Conservation (phyloP, 495 filamentous ascomycete species). For the Talaromyces wortmannii region DNA sequence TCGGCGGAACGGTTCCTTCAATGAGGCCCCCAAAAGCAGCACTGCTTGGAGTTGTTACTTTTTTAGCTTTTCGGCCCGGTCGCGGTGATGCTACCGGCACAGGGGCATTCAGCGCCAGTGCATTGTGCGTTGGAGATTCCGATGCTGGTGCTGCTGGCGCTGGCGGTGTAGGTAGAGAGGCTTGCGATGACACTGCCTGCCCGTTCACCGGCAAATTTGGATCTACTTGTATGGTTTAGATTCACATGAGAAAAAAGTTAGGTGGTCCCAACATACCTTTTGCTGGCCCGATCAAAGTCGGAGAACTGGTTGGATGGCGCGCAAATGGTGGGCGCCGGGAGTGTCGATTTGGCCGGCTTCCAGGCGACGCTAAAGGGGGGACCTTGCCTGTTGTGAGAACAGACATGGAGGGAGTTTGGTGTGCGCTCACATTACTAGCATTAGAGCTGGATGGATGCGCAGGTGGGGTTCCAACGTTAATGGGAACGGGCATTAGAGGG, state of each 20-base stretch:
- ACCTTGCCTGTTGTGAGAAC: conserved; percentile 74
- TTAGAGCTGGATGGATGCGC: conserved; percentile 24
- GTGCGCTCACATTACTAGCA: conserved; percentile 15
- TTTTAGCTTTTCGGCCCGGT: conserved; percentile 38
- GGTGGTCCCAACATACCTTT: conserved; percentile 18
- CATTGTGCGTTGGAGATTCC: conserved; percentile 29
- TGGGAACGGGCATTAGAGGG: conserved; percentile 64
- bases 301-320: conserved; percentile 76
- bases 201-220: conserved; percentile 14
- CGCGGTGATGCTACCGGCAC: conserved; percentile 32
- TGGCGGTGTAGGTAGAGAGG: conserved; percentile 30
- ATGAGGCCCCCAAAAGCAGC: conserved; percentile 57
- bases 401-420: conserved; percentile 54
- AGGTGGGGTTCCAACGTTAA: conserved; percentile 28
- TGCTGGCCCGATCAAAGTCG: conserved; percentile 49
- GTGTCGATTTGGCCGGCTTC: conserved; percentile 45
- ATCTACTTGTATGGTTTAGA: conserved; percentile 14
- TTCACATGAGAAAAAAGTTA: not conserved
- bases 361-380: conserved; percentile 79
- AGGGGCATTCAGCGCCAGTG: conserved; percentile 27
- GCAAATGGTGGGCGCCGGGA: conserved; percentile 34
- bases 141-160: conserved; percentile 20
- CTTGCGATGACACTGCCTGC: conserved; percentile 17
- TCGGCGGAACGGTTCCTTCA: conserved; percentile 83
- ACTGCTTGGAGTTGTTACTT: conserved; percentile 13